Percentiles rank a stretch among this genome's conserved stretches.
phyloP scores from a whole-genome alignment of 2,329 filamentous ascomycete species.

The Cladosporium sp. region DNA sequence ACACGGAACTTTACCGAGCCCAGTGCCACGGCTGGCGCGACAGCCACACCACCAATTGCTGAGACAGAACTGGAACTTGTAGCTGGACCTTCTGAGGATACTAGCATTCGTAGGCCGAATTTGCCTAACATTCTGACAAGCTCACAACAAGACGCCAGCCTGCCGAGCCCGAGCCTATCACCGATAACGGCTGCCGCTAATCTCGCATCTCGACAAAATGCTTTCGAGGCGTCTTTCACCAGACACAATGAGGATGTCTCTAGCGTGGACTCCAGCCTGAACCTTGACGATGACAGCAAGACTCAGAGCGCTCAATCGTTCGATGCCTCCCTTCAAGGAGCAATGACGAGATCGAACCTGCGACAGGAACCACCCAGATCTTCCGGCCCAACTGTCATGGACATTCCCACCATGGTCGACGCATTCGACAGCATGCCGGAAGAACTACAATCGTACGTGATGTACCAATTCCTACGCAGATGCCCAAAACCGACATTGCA shows the following conservation, averaged over 20 bases:
- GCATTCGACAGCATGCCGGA: constrained; percentile 88
- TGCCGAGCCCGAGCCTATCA: constrained; percentile 92
- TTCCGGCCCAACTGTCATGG: constrained; percentile 55
- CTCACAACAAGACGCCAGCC: constrained; percentile 80
- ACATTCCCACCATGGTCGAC: constrained; percentile 83
- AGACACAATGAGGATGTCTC: constrained; percentile 35
- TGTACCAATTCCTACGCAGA: constrained; percentile 89
- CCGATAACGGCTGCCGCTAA: constrained; percentile 80
- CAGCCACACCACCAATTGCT: constrained; percentile 74
- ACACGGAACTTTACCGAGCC: constrained; percentile 18
- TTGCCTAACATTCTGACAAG: constrained; percentile 64
- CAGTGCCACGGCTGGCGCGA: constrained; percentile 22
- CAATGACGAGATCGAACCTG: background rate
- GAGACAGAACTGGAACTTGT: constrained; percentile 67
- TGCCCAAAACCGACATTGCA: constrained; percentile 87
- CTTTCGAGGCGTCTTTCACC: constrained; percentile 36
- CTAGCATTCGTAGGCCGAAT: constrained; percentile 27
- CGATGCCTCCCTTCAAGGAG: background rate
- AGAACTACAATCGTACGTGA: constrained; percentile 91
- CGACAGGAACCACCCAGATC: constrained; percentile 13
- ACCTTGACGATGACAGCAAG: constrained; percentile 35
- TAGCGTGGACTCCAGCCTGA: constrained; percentile 36
- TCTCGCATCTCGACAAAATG: constrained; percentile 39
- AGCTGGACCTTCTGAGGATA: constrained; percentile 29
- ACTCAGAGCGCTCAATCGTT: constrained; percentile 25